phyloP scores from a whole-genome alignment of 257 asterid genomes.

The Henckelia pumila region DNA sequence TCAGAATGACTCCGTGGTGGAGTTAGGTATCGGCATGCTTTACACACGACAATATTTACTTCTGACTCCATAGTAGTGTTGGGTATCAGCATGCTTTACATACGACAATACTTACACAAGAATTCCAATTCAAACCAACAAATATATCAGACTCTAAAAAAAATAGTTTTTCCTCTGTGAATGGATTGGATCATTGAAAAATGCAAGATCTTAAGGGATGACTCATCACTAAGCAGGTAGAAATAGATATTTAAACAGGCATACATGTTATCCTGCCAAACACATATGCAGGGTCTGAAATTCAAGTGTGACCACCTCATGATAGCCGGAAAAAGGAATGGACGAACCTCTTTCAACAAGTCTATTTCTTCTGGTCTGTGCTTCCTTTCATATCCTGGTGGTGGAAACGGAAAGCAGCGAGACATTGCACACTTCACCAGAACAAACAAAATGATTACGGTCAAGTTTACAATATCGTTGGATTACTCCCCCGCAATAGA shows the following conservation, averaged over 20 bases:
- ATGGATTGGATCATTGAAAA: background rate
- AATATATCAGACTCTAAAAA: background rate
- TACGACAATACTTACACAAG: too few species aligned
- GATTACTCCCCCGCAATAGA: slow-evolving; percentile 38
- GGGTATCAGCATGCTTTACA: background rate
- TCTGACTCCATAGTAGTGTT: too few species aligned
- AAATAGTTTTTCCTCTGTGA: background rate
- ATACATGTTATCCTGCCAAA: slow-evolving; percentile 4
- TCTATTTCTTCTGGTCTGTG: slow-evolving; percentile 56
- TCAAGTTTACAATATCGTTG: slow-evolving; percentile 35
- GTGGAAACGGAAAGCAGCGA: slow-evolving; percentile 97
- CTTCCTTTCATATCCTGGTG: slow-evolving; percentile 84
- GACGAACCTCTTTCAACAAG: slow-evolving; percentile 65
- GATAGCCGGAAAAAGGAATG: slow-evolving; percentile 17
- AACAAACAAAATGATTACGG: slow-evolving; percentile 25
- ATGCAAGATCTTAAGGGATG: slow-evolving; percentile 5
- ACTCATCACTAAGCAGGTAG: slow-evolving; percentile 9
- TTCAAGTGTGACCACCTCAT: slow-evolving; percentile 7
- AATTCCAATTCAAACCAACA: background rate
- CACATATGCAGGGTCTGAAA: background rate
- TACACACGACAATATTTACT: background rate
- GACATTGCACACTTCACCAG: slow-evolving; percentile 70
- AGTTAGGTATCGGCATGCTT: background rate
- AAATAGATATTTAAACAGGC: slow-evolving; percentile 6
- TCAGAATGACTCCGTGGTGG: background rate